Evolutionary conservation across 495 filamentous ascomycete genomes (phyloP).

Genomic region (Xylaria nigripes): DNA sequence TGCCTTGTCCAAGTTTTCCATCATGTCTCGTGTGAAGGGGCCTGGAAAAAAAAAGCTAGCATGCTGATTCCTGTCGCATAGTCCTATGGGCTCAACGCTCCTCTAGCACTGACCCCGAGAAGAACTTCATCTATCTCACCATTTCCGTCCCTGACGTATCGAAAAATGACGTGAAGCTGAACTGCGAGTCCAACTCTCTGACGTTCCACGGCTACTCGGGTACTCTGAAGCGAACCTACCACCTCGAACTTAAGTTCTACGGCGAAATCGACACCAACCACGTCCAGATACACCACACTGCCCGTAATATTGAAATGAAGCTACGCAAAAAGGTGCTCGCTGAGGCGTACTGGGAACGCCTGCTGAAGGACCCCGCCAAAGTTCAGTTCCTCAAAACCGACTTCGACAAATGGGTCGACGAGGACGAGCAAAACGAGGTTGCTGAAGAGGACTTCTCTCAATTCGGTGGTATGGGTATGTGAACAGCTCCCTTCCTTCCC

Average conservation of each 20-base stretch:
- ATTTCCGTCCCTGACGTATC: conserved; percentile 78
- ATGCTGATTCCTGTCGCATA: conserved; percentile 26
- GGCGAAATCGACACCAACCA: conserved; percentile 79
- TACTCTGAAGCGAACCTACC: conserved; percentile 72
- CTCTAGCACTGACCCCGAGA: conserved; percentile 63
- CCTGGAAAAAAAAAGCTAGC: conserved; percentile 17
- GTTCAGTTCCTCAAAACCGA: conserved; percentile 96
- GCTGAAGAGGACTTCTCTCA: conserved; percentile 77
- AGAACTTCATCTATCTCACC: conserved; percentile 89
- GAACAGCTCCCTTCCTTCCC: not conserved
- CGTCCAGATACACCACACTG: conserved; percentile 74
- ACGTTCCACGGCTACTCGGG: conserved; percentile 73
- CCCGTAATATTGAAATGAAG: conserved; percentile 78
- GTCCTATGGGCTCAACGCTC: conserved; percentile 98
- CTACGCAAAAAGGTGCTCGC: conserved; percentile 94
- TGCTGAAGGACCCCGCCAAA: conserved; percentile 83
- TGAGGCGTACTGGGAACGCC: conserved; percentile 86
- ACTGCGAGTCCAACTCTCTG: conserved; percentile 68
- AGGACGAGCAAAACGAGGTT: conserved; percentile 93
- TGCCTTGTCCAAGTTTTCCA: not conserved
- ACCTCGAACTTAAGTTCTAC: conserved; percentile 81
- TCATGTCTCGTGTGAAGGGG: not conserved
- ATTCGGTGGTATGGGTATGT: conserved; percentile 53
- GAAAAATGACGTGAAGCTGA: conserved; percentile 59
- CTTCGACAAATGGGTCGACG: conserved; percentile 99